Evolutionary conservation across 805 yeast genomes (phyloP).

Genomic region (Zygosaccharomyces bailii): DNA sequence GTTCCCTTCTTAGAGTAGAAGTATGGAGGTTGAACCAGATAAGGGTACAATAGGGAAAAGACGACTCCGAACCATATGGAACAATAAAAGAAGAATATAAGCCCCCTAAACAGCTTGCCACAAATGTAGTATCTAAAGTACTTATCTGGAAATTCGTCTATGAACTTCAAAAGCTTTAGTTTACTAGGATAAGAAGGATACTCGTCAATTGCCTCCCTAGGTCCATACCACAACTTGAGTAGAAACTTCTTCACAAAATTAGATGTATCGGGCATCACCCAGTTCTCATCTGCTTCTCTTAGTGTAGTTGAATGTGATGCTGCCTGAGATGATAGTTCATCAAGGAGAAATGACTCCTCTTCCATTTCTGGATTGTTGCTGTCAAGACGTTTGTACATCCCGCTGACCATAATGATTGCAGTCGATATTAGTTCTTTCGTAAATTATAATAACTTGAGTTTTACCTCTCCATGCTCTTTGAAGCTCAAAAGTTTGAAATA

Average conservation of each 20-base stretch:
- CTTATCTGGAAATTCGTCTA: constrained; percentile 45
- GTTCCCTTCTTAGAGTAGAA: constrained; percentile 22
- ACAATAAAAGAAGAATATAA: constrained; percentile 40
- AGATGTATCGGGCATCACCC: constrained; percentile 21
- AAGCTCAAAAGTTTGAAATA: too few species aligned
- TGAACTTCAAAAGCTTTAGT: constrained; percentile 20
- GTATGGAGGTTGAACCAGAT: constrained; percentile 43
- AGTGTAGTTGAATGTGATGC: background rate
- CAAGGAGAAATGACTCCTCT: constrained; percentile 6
- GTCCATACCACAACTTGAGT: constrained; percentile 54
- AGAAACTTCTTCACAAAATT: constrained; percentile 27
- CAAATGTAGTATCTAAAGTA: constrained; percentile 34
- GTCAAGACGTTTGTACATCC: background rate
- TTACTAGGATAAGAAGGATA: constrained; percentile 41
- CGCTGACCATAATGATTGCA: background rate
- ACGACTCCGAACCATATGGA: constrained; percentile 45
- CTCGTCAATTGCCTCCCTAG: constrained; percentile 44
- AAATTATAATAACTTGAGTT: too few species aligned
- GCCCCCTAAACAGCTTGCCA: constrained; percentile 29
- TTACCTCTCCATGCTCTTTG: too few species aligned
- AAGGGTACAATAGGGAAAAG: constrained; percentile 43
- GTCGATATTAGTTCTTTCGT: too few species aligned
- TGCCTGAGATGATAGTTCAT: constrained; percentile 9
- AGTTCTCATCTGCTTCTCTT: constrained; percentile 14
- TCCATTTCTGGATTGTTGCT: constrained; percentile 2